phyloP scores from a whole-genome alignment of 1,139 yeast genomes.

The Yamadazyma triangularis region DNA sequence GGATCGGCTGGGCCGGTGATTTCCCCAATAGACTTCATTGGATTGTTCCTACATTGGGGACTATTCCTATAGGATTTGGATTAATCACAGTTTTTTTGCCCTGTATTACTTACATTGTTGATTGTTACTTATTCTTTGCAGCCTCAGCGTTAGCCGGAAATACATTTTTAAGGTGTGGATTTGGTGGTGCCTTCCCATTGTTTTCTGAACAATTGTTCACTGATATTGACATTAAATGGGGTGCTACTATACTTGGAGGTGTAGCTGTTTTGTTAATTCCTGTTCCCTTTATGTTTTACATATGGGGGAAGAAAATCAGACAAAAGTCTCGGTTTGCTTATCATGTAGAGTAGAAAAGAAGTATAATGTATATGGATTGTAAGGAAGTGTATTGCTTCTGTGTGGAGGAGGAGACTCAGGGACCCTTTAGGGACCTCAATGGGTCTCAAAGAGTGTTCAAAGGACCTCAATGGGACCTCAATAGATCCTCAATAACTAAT shows the following conservation, averaged over 20 bases:
- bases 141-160: conserved; percentile 92
- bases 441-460: too few species aligned
- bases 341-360: neutral
- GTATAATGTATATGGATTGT: too few species aligned
- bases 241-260: conserved; percentile 72
- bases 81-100: conserved; percentile 73
- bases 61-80: conserved; percentile 70
- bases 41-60: conserved; percentile 79
- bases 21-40: conserved; percentile 67
- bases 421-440: too few species aligned
- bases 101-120: conserved; percentile 75
- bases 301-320: conserved; percentile 61
- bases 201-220: conserved; percentile 65
- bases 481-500: too few species aligned
- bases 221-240: conserved; percentile 77
- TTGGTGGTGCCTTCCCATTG: conserved; percentile 50
- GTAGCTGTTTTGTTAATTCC: conserved; percentile 60
- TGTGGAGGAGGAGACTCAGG: too few species aligned
- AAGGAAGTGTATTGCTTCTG: too few species aligned
- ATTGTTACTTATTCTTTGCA: conserved; percentile 71
- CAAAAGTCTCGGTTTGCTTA: conserved; percentile 60
- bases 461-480: too few species aligned
- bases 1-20: conserved; percentile 85
- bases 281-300: conserved; percentile 67
- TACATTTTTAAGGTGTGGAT: conserved; percentile 66